Conservation (phyloP, 208 protist species). For the Acanthamoeba healyi region DNA sequence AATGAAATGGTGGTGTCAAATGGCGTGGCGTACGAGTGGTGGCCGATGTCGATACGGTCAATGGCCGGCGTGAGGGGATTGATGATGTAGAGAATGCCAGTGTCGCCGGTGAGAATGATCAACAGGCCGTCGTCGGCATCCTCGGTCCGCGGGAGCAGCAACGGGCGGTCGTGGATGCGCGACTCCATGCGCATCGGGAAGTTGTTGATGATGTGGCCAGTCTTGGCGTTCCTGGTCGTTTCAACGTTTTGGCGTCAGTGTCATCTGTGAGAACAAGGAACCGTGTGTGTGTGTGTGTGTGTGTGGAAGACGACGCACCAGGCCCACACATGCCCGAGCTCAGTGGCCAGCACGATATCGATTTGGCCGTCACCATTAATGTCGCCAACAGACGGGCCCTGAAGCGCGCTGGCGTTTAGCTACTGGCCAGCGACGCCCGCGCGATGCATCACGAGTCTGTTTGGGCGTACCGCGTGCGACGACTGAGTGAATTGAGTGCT, state of each 20-base stretch:
- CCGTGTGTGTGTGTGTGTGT: too few species aligned
- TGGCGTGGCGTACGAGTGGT: not conserved
- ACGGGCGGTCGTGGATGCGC: not conserved
- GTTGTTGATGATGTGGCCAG: not conserved
- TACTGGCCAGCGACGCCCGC: too few species aligned
- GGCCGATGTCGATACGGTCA: constrained; percentile 30
- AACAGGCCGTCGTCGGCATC: constrained; percentile 2
- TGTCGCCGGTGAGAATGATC: constrained; percentile 20
- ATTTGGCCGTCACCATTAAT: constrained; percentile 93
- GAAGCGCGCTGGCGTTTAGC: constrained; percentile 10
- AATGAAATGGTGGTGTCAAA: not conserved
- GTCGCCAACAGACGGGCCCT: constrained; percentile 93
- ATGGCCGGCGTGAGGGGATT: not conserved
- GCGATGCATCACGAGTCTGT: too few species aligned
- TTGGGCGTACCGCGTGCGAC: not conserved
- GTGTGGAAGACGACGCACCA: constrained; percentile 70
- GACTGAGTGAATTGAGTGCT: constrained; percentile 86
- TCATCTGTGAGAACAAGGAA: too few species aligned
- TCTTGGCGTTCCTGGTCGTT: constrained; percentile 6
- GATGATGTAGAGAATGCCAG: constrained; percentile 18
- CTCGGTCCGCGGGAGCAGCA: not conserved
- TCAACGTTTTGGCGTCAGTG: not conserved
- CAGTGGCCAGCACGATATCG: constrained; percentile 93
- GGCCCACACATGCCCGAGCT: constrained; percentile 92
- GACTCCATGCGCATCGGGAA: constrained; percentile 31